Percentiles rank a stretch among this genome's conserved stretches.
Conservation (phyloP, 139 green algal species). For the Picochlorum sp. region DNA sequence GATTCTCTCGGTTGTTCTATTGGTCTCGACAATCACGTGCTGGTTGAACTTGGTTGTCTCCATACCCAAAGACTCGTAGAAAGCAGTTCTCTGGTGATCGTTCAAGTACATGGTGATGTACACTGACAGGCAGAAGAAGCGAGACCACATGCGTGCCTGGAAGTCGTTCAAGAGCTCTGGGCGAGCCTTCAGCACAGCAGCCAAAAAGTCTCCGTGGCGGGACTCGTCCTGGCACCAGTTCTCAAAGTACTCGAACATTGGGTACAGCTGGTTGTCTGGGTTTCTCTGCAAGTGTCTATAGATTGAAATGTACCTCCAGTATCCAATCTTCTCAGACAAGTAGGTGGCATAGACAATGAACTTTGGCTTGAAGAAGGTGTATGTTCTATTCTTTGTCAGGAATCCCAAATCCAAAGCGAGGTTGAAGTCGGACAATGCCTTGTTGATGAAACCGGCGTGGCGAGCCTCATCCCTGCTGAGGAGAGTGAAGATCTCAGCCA, state of each 20-base stretch:
- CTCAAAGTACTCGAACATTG: constrained; percentile 99
- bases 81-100: constrained; percentile 82
- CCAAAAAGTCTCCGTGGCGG: constrained; percentile 89
- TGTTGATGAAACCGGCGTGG: constrained; percentile 99
- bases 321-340: constrained; percentile 97
- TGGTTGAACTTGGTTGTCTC: constrained; percentile 95
- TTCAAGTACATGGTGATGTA: constrained; percentile 99
- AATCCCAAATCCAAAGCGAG: constrained; percentile 97
- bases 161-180: constrained; percentile 75
- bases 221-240: constrained; percentile 99
- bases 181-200: constrained; percentile 81
- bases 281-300: constrained; percentile 88
- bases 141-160: constrained; percentile 76
- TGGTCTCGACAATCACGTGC: constrained; percentile 99
- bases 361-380: constrained; percentile 98
- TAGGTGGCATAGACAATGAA: constrained; percentile 99
- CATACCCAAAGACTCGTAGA: constrained; percentile 91
- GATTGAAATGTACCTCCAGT: constrained; percentile 98
- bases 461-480: constrained; percentile 98
- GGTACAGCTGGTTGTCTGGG: constrained; percentile 97
- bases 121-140: constrained; percentile 99
- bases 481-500: constrained; percentile 96
- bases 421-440: constrained; percentile 90
- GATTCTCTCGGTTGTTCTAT: constrained; percentile 91
- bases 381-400: constrained; percentile 93